Conservation (phyloP, 495 filamentous ascomycete species). For the Cairneyella variabilis region DNA sequence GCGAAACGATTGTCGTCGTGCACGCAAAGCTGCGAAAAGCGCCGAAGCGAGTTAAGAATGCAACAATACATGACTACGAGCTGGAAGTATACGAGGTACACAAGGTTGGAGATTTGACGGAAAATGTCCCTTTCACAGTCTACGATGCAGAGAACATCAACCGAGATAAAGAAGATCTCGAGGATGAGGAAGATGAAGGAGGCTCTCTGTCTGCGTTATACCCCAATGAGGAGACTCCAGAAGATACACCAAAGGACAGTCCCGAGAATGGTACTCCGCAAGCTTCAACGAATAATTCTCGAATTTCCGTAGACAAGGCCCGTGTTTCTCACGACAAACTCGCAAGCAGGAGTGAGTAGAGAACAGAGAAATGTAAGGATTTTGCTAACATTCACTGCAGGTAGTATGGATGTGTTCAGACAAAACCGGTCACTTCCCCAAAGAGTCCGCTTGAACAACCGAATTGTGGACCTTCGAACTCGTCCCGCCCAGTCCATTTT, state of each 20-base stretch:
- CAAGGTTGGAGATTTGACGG: conserved; percentile 45
- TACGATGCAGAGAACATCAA: conserved; percentile 33
- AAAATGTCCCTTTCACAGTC: conserved; percentile 36
- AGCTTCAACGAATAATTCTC: conserved; percentile 3
- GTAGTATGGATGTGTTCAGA: conserved; percentile 18
- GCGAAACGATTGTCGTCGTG: conserved; percentile 77
- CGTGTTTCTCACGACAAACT: conserved; percentile 7
- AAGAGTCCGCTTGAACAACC: conserved; percentile 63
- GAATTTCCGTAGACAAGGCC: conserved; percentile 1
- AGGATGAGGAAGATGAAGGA: conserved; percentile 22
- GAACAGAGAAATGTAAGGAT: background rate
- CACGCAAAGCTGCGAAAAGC: conserved; percentile 72
- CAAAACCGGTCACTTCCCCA: conserved; percentile 21
- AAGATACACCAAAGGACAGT: background rate
- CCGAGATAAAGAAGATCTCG: conserved; percentile 20
- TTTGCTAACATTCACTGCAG: conserved; percentile 15
- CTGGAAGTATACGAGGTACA: conserved; percentile 78
- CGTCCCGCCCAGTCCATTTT: conserved; percentile 86
- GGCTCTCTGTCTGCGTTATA: background rate
- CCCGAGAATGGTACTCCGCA: conserved; percentile 4
- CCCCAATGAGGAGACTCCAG: background rate
- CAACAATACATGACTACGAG: conserved; percentile 71
- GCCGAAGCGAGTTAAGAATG: conserved; percentile 71
- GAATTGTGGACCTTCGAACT: conserved; percentile 80
- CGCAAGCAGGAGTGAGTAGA: conserved; percentile 18